phyloP scores from a whole-genome alignment of 306 rosid species.

The Leucaena leucocephala region DNA sequence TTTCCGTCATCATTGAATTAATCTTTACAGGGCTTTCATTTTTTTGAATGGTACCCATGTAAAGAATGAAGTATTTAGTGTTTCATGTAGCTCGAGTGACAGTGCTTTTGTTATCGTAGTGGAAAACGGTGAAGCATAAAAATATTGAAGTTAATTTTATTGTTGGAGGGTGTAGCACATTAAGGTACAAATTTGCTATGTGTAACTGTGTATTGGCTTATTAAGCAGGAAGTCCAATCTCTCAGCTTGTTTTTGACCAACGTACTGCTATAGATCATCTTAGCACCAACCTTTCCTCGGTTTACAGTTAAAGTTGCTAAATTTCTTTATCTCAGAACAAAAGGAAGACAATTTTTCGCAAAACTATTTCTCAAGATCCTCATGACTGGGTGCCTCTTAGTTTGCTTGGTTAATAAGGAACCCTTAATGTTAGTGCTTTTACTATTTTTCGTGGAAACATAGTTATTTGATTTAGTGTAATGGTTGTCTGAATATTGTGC shows the following conservation, averaged over 20 bases:
- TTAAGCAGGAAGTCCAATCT: not conserved
- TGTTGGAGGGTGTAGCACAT: not conserved
- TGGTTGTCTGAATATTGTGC: not conserved
- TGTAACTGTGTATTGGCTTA: not conserved
- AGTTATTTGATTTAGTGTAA: not conserved
- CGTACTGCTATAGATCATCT: not conserved
- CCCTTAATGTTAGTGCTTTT: not conserved
- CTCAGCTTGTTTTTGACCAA: not conserved
- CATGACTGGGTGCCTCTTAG: not conserved
- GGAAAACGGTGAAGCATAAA: not conserved
- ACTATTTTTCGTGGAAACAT: not conserved
- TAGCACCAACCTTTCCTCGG: not conserved
- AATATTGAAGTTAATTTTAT: not conserved
- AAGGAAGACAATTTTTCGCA: not conserved
- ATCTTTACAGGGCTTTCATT: not conserved
- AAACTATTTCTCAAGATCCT: not conserved
- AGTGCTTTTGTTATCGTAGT: not conserved
- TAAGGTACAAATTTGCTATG: not conserved
- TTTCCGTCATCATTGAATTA: not conserved
- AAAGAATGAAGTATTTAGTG: not conserved
- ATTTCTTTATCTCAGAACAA: not conserved
- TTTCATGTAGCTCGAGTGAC: not conserved
- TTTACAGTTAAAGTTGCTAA: not conserved
- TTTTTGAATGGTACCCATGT: not conserved
- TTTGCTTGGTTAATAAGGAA: constrained; percentile 12